Percentiles rank a stretch among this genome's conserved stretches.
Conservation (phyloP, 352 stramenopile species). For the Globisporangium ultimum region DNA sequence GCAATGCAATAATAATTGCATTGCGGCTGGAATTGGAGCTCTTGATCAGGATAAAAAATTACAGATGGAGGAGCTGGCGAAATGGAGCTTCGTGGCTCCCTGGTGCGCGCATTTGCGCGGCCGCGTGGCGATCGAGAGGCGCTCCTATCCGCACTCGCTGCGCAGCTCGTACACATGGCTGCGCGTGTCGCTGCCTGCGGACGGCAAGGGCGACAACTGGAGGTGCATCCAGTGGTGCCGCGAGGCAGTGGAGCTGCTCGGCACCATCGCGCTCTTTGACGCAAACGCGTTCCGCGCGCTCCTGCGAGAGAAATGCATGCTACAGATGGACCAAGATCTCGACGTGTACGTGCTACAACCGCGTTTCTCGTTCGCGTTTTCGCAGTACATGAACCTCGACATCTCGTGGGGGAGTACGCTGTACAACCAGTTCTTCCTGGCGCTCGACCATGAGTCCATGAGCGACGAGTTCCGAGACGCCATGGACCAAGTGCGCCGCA, state of each 20-base stretch:
- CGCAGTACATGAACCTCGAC: conserved; percentile 14
- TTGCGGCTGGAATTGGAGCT: background rate
- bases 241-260: conserved; percentile 11
- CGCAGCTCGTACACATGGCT: conserved; percentile 5
- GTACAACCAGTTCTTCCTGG: conserved; percentile 19
- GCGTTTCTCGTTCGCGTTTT: conserved; percentile 13
- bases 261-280: conserved; percentile 9
- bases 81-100: conserved; percentile 6
- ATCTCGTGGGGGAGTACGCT: conserved; percentile 15
- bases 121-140: conserved; percentile 5
- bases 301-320: conserved; percentile 4
- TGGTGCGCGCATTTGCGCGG: conserved; percentile 13
- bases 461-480: conserved; percentile 10
- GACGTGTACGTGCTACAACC: background rate
- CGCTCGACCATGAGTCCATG: conserved; percentile 6
- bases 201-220: conserved; percentile 10
- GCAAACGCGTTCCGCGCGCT: conserved; percentile 3
- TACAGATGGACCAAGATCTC: background rate
- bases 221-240: conserved; percentile 8
- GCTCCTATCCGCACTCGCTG: background rate
- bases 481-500: background rate
- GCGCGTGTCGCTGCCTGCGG: conserved; percentile 3
- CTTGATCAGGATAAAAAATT: background rate
- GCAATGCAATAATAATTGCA: background rate
- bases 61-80: conserved; percentile 13